Percentiles rank a stretch among this genome's conserved stretches.
Conservation (phyloP, 768 basidiomycete genomes). For the Macrolepiota dolichaula region DNA sequence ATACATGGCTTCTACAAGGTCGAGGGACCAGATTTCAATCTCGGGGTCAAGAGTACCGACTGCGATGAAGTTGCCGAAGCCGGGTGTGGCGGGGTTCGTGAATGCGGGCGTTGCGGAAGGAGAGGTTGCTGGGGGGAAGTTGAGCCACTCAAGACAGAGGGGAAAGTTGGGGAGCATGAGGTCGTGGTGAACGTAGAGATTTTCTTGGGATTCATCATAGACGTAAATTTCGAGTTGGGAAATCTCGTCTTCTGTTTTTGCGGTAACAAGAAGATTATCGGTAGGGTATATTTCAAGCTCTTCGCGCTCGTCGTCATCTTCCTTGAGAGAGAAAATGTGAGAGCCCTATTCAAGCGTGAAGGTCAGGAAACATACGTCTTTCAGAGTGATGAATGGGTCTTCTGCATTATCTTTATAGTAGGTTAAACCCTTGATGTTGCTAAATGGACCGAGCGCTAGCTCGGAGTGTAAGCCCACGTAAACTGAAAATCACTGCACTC, state of each 20-base stretch:
- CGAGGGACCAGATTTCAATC: slow-evolving; percentile 98
- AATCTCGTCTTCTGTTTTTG: slow-evolving; percentile 96
- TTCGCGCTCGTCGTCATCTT: slow-evolving; percentile 77
- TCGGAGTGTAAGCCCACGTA: background rate
- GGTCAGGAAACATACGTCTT: slow-evolving; percentile 61
- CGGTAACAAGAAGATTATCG: slow-evolving; percentile 89
- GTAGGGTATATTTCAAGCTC: slow-evolving; percentile 87
- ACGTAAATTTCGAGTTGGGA: slow-evolving; percentile 95
- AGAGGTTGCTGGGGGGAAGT: slow-evolving; percentile 76
- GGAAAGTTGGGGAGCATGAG: slow-evolving; percentile 97
- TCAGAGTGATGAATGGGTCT: slow-evolving; percentile 95
- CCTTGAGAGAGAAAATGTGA: slow-evolving; percentile 34
- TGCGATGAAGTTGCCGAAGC: slow-evolving; percentile 86
- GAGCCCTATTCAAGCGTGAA: background rate
- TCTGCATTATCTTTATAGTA: slow-evolving; percentile 91
- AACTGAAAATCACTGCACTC: slow-evolving; percentile 13
- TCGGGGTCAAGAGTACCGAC: slow-evolving; percentile 97
- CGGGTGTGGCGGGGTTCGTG: slow-evolving; percentile 23
- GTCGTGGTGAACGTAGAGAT: slow-evolving; percentile 95
- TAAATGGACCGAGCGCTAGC: slow-evolving; percentile 79
- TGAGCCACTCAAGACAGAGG: slow-evolving; percentile 98
- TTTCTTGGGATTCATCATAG: slow-evolving; percentile 89
- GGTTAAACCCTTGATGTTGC: slow-evolving; percentile 91
- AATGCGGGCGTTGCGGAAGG: slow-evolving; percentile 29
- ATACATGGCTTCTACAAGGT: slow-evolving; percentile 91